Evolutionary conservation across 2,329 filamentous ascomycete genomes (phyloP), one percentile per base, ranked within the genome.

Genomic region (Sclerotiophoma versabilis): DNA sequence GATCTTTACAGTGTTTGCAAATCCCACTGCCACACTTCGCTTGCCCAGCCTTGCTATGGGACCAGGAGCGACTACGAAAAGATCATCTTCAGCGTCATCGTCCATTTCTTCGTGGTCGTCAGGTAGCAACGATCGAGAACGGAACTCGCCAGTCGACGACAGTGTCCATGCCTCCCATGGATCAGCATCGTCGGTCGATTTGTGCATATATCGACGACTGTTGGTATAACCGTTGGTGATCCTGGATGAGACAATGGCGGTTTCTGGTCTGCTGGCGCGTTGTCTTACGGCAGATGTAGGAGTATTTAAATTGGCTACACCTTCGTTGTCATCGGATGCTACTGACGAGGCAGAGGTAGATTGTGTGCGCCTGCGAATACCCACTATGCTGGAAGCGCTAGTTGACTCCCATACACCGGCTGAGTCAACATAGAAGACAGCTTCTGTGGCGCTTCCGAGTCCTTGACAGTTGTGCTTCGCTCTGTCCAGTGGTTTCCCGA

Each of bases 1-100:
- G 44, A 92, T 77, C 74, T 92, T 92, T 65, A 92, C 80, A 1
- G 85, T 80, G 61, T 92, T 90, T 11, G 89, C 90, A 54, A 92
- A 85, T 0, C 83, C 88, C 25, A 93, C 82, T 0, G 85, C 90
- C 3, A 91, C 80, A 44, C 87, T 88, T 38, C 82, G 80, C 41
- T 83, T 81, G 11, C 89, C 89, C 1, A 91, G 76, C 46, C 79
- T 78, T 2, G 80, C 79, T 51, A 89, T 83, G 0, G 89, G 89
- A 0, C 90, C 90, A 1, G 89, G 77, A 38, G 81, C 81, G 2
- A 83, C 83, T 19, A 91, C 85, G 39, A 91, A 84, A 4, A 93
- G 78, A 51, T 85, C 80, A 2, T 81, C 79, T 27, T 64, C 62
- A 17, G 57, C 58, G 5, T 49, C 38, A 2, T 50, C 55, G 7